phyloP scores from a whole-genome alignment of 805 yeast genomes.

The Hanseniaspora hatyaiensis region DNA sequence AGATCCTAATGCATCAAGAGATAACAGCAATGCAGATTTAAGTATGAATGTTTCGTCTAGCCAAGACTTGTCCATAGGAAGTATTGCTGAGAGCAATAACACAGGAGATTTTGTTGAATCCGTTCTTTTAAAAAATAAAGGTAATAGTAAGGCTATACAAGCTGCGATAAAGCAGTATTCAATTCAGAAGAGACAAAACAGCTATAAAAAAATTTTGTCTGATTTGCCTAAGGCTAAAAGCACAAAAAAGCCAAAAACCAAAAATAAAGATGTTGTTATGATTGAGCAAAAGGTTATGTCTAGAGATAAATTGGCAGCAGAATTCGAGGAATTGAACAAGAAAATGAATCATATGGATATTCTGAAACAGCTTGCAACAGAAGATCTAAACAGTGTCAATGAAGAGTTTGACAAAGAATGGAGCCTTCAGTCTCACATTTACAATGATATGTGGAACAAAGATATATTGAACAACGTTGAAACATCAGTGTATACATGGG shows the following conservation, averaged over 20 bases:
- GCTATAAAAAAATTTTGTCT: conserved; percentile 1
- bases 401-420: conserved; percentile 4
- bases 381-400: conserved; percentile 1
- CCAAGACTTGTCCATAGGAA: too few relatives aligned
- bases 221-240: conserved; percentile 12
- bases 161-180: conserved; percentile 10
- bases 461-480: conserved; percentile 2
- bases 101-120: conserved; percentile 9
- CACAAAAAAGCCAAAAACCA: conserved; percentile 30
- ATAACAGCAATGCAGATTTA: too few relatives aligned
- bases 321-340: conserved; percentile 1
- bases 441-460: conserved; percentile 2
- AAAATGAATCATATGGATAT: not conserved
- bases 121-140: conserved; percentile 9
- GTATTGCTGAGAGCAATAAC: conserved; percentile 16
- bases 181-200: conserved; percentile 1
- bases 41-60: too few relatives aligned
- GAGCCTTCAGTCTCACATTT: not conserved
- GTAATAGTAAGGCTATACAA: conserved; percentile 11
- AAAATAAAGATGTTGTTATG: conserved; percentile 20
- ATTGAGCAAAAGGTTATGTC: conserved; percentile 18
- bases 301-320: conserved; percentile 1
- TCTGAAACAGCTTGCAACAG: not conserved
- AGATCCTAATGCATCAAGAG: not conserved
- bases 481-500: conserved; percentile 6